Evolutionary conservation across 768 basidiomycete genomes (phyloP).

Genomic region (Gymnopilus dilepis): DNA sequence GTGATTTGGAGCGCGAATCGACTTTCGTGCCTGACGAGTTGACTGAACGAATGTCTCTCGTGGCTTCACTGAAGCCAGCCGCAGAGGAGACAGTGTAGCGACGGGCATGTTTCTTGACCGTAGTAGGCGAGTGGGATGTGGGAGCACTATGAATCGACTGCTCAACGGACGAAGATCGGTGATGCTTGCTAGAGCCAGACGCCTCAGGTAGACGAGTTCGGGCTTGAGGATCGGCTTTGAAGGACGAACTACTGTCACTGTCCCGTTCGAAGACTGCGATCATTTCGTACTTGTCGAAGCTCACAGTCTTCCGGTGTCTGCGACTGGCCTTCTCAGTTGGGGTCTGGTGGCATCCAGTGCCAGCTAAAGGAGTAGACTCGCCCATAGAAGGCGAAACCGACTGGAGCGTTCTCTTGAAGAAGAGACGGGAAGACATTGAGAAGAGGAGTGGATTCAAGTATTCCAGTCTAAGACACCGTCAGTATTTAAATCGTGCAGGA

Average conservation of each 20-base stretch:
- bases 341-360: background rate
- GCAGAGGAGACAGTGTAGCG: background rate
- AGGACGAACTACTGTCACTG: too few relatives aligned
- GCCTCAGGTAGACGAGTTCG: background rate
- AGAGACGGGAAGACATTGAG: background rate
- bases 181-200: background rate
- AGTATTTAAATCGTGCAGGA: conserved; percentile 1
- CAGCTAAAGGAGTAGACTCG: background rate
- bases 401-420: background rate
- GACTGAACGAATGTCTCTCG: too few relatives aligned
- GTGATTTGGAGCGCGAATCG: too few relatives aligned
- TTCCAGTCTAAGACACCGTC: background rate
- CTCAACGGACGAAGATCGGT: background rate
- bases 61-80: too few relatives aligned
- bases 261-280: too few relatives aligned
- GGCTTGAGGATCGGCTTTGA: background rate
- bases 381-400: background rate
- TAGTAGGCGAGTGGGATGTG: background rate
- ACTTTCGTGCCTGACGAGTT: too few relatives aligned
- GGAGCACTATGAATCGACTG: background rate
- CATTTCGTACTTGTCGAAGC: too few relatives aligned
- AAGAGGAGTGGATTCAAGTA: background rate
- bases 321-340: background rate
- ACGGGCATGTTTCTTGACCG: background rate
- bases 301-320: conserved; percentile 12